Evolutionary conservation across 2,329 filamentous ascomycete genomes (phyloP).

Genomic region (Aspergillus transmontanensis): DNA sequence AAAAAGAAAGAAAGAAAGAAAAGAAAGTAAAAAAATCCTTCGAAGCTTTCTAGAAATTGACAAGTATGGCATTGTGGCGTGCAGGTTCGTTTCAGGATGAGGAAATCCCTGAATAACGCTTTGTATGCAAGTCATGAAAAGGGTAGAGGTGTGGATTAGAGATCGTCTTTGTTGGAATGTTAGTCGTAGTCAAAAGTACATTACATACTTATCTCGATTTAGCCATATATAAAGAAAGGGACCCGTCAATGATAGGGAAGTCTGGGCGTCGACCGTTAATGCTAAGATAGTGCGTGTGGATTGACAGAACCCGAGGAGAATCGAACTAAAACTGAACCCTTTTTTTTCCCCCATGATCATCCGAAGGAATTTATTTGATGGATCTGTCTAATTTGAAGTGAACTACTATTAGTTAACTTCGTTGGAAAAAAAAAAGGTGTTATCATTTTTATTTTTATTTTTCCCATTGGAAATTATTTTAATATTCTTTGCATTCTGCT

Average conservation of each 20-base stretch:
- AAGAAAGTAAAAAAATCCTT: neutral
- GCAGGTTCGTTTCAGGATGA: conserved; percentile 1
- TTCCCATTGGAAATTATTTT: neutral
- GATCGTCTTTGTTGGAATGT: conserved; percentile 2
- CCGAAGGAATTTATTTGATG: conserved; percentile 7
- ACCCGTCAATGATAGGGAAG: conserved; percentile 3
- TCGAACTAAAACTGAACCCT: conserved; percentile 9
- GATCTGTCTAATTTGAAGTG: conserved; percentile 4
- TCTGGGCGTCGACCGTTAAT: conserved; percentile 10
- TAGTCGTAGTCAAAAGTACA: neutral
- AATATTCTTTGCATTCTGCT: neutral
- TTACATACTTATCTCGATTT: neutral
- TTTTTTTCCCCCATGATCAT: conserved; percentile 9
- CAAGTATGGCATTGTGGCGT: conserved; percentile 5
- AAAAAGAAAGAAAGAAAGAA: neutral
- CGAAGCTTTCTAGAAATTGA: neutral
- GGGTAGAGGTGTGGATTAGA: neutral
- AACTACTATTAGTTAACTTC: conserved; percentile 6
- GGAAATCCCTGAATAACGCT: neutral
- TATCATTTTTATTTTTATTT: neutral
- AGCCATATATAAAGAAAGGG: conserved; percentile 4
- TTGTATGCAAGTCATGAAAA: conserved; percentile 2
- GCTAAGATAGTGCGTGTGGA: conserved; percentile 5
- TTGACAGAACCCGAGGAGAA: conserved; percentile 14
- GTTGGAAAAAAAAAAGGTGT: neutral